Percentiles rank a stretch among this genome's conserved stretches.
phyloP scores from a whole-genome alignment of 768 basidiomycete species.

The Pisolithus orientalis region DNA sequence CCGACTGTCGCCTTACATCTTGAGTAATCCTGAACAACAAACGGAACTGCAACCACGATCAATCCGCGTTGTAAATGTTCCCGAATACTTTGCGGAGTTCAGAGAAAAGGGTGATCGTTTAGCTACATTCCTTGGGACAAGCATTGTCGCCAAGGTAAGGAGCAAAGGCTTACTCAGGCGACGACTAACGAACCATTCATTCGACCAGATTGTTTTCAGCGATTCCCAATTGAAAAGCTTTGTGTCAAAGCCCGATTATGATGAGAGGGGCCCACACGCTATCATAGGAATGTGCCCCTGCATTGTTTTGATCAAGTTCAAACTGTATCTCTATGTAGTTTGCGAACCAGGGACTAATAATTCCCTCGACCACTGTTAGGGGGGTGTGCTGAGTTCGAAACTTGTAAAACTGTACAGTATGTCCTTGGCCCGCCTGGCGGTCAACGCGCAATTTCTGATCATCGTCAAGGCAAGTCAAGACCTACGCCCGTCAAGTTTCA shows the following conservation, averaged over 20 bases:
- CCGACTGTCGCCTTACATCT: conserved; percentile 56
- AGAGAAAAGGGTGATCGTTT: conserved; percentile 78
- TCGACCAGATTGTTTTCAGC: conserved; percentile 61
- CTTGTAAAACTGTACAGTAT: conserved; percentile 26
- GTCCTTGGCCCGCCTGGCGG: conserved; percentile 9
- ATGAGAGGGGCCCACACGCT: conserved; percentile 62
- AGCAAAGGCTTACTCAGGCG: conserved; percentile 5
- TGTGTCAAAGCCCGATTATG: conserved; percentile 77
- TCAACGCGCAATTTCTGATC: conserved; percentile 1
- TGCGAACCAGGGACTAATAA: neutral
- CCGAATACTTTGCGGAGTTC: conserved; percentile 90
- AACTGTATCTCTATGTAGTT: neutral
- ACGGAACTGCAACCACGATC: conserved; percentile 69
- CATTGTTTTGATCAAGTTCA: conserved; percentile 43
- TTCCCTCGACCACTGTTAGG: neutral
- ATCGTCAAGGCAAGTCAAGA: conserved; percentile 11
- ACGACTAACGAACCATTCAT: conserved; percentile 1
- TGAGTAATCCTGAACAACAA: conserved; percentile 54
- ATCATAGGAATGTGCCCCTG: conserved; percentile 76
- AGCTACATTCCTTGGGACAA: conserved; percentile 75
- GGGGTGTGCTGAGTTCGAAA: conserved; percentile 19
- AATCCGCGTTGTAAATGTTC: conserved; percentile 59
- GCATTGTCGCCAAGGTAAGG: conserved; percentile 77
- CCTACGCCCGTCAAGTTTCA: conserved; percentile 2
- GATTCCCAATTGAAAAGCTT: conserved; percentile 62